Evolutionary conservation across 1,139 yeast genomes (phyloP), one percentile per base, ranked within the genome.

Genomic region (Wickerhamomyces sp.): DNA sequence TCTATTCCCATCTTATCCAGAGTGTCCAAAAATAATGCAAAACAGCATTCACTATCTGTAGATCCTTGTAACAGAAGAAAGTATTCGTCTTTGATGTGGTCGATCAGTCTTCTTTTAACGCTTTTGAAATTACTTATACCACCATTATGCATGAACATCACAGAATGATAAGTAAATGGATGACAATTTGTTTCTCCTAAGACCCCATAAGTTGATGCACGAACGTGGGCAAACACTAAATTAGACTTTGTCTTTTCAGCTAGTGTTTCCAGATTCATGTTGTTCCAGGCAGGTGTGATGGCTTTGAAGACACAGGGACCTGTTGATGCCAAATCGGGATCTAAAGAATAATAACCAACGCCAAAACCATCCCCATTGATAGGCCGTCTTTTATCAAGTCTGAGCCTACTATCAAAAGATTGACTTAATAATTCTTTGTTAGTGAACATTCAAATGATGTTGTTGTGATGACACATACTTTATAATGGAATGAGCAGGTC

Each of bases 341-440:
- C 85, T 8, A 82, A 69, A 1, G 87, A 76, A 61, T 93, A 93
- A 67, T 93, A 93, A 1, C 98, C 98, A 9, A 93, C 95, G 1
- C 99, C 99, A 64, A 93, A 93, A 2, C 99, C 99, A 65, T 93
- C 99, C 37, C 99, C 99, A 62, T 93, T 93, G 54, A 93, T 89
- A 5, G 99, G 98, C 46, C 95, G 80, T 46, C 81, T 75, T 72
- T 82, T 83, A 60, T 93, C 99, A 37, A 93, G 73, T 43, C 99
- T 75, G 39, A 93, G 73, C 44, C 99, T 67, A 32, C 95, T 84
- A 63, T 93, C 99, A 59, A 87, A 93, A 2, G 96, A 88, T 63
- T 93, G 99, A 64, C 67, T 64, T 18, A 27, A 34, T 11, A 10
- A 2, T 10, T 34, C 26, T 10, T n/a, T 23, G 42, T 36, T 36